Conservation (phyloP, 345 rosid species). For the Salix udensis region DNA sequence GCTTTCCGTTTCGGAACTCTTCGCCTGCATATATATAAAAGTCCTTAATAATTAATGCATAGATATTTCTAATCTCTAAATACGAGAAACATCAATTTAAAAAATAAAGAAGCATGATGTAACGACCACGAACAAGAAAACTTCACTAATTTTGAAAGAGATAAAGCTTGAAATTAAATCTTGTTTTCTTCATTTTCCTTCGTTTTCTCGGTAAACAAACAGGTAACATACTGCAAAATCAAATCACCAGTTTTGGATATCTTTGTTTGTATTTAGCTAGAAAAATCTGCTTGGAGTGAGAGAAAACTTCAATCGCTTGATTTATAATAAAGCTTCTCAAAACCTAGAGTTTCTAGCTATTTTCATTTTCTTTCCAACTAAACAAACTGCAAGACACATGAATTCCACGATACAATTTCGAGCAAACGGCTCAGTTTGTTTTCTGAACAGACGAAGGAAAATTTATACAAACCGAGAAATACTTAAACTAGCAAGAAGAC, state of each 20-base stretch:
- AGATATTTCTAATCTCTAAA: background rate
- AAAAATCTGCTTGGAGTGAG: background rate
- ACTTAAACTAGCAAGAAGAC: background rate
- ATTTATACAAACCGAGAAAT: background rate
- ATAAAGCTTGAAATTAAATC: background rate
- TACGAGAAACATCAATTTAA: background rate
- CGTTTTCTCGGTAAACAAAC: background rate
- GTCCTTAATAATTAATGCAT: background rate
- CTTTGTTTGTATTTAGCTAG: background rate
- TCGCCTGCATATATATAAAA: slow-evolving; percentile 25
- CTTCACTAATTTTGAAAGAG: background rate
- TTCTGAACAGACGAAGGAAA: background rate
- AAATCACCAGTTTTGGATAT: background rate
- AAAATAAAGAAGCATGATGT: background rate
- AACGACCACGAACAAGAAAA: background rate
- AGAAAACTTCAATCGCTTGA: background rate
- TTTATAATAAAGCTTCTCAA: background rate
- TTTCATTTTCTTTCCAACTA: background rate
- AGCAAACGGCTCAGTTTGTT: background rate
- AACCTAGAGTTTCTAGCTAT: background rate
- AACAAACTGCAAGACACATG: background rate
- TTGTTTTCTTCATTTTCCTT: background rate
- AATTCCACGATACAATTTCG: background rate
- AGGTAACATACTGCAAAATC: background rate
- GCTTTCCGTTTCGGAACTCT: slow-evolving; percentile 44